Conservation (phyloP, 768 basidiomycete species). For the Suillus subluteus region DNA sequence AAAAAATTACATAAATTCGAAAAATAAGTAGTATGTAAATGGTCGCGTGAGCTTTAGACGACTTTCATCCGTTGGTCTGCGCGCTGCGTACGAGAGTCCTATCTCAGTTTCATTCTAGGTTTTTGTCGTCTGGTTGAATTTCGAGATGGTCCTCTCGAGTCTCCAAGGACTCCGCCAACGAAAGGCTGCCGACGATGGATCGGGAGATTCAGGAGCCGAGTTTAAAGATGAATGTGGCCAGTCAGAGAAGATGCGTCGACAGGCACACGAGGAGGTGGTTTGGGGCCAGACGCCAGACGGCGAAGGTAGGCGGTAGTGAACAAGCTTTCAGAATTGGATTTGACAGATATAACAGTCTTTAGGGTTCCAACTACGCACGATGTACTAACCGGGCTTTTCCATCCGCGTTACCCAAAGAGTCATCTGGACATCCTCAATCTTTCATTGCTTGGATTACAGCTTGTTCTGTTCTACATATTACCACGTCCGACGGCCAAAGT, state of each 20-base stretch:
- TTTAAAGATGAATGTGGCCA: conserved; percentile 10
- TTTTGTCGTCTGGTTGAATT: conserved; percentile 1
- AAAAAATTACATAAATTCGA: conserved; percentile 4
- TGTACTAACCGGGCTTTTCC: conserved; percentile 82
- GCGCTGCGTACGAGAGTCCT: not conserved
- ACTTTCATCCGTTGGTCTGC: not conserved
- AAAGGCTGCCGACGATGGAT: conserved; percentile 11
- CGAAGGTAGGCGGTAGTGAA: conserved; percentile 54
- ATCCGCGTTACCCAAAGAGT: conserved; percentile 83
- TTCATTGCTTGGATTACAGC: conserved; percentile 75
- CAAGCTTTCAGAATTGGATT: conserved; percentile 13
- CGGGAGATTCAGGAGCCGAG: not conserved
- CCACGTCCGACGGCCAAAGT: conserved; percentile 54
- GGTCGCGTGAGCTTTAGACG: not conserved
- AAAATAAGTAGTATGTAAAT: not conserved
- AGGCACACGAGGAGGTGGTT: conserved; percentile 58
- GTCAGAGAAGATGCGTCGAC: conserved; percentile 17
- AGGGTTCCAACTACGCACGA: conserved; percentile 92
- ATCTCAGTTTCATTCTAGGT: not conserved
- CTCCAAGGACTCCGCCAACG: conserved; percentile 30
- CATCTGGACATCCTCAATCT: conserved; percentile 88
- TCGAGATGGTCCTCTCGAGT: conserved; percentile 24
- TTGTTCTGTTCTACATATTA: conserved; percentile 71
- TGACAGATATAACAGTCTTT: conserved; percentile 63
- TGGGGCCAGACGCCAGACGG: conserved; percentile 89